phyloP scores from a whole-genome alignment of 1,284 basidiomycete species.

The Hortiboletus rubellus region DNA sequence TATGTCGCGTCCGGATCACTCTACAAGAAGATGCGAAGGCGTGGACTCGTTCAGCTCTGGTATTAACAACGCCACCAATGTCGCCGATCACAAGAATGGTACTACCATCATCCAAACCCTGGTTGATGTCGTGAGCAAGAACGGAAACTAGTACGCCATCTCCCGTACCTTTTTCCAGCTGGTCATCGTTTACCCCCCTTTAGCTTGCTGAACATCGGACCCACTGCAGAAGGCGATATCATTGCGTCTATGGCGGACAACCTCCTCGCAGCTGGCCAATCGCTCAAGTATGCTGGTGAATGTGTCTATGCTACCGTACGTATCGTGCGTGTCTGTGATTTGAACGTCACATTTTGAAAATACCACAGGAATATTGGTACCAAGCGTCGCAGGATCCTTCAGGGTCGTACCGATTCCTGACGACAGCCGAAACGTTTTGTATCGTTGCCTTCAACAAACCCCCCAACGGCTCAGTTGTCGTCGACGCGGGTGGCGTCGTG shows the following conservation, averaged over 20 bases:
- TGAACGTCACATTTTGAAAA: background rate
- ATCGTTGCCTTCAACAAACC: constrained; percentile 48
- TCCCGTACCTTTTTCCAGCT: background rate
- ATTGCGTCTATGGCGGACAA: constrained; percentile 47
- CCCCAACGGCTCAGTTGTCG: constrained; percentile 32
- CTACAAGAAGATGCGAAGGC: too few relatives aligned
- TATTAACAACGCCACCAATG: constrained; percentile 43
- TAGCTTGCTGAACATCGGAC: constrained; percentile 55
- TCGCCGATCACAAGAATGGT: constrained; percentile 50
- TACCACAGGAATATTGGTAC: constrained; percentile 43
- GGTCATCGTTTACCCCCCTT: background rate
- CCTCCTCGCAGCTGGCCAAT: constrained; percentile 49
- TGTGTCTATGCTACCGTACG: constrained; percentile 55
- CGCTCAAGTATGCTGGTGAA: constrained; percentile 50
- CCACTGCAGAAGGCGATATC: constrained; percentile 53
- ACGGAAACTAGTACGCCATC: constrained; percentile 49
- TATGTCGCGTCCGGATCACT: constrained; percentile 52
- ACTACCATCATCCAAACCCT: constrained; percentile 50
- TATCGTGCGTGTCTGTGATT: background rate
- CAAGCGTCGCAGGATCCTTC: constrained; percentile 41
- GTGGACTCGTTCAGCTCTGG: constrained; percentile 52
- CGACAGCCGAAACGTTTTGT: constrained; percentile 51
- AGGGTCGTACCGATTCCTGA: constrained; percentile 49
- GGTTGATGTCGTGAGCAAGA: constrained; percentile 57
- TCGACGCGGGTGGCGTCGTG: constrained; percentile 38